Evolutionary conservation across 2,329 filamentous ascomycete species (phyloP).

Genomic region (Pseudogymnoascus sp.): DNA sequence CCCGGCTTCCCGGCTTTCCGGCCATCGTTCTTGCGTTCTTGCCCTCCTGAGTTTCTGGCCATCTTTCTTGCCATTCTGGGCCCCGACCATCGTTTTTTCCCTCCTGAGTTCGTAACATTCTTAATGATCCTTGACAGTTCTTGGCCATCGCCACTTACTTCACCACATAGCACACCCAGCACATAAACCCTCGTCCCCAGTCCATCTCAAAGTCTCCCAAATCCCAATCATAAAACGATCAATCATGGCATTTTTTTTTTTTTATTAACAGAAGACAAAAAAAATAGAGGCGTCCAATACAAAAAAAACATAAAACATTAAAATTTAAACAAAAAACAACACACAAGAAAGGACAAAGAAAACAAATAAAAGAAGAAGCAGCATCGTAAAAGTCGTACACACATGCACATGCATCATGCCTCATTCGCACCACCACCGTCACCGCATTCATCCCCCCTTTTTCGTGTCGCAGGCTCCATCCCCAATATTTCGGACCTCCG

Average conservation of each 20-base stretch:
- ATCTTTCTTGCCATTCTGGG: neutral
- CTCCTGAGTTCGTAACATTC: no score
- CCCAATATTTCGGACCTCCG: neutral
- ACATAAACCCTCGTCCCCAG: neutral
- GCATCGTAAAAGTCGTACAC: neutral
- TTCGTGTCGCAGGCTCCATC: neutral
- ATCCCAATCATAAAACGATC: neutral
- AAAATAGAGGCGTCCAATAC: neutral
- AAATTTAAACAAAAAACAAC: slow-evolving; percentile 6
- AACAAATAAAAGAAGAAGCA: neutral
- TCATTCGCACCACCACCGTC: neutral
- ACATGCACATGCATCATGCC: slow-evolving; percentile 4
- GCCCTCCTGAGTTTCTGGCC: neutral
- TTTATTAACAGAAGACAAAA: neutral
- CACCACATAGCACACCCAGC: neutral
- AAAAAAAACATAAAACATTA: slow-evolving; percentile 10
- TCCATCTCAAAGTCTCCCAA: neutral
- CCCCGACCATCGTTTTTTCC: neutral
- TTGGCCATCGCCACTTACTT: neutral
- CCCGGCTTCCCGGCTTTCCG: neutral
- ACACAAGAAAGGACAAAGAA: slow-evolving; percentile 3
- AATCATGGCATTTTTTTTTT: neutral
- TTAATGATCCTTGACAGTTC: neutral
- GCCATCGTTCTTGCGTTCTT: neutral
- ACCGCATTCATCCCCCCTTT: neutral